These are phyloP conservation scores for Saturnispora quitensis DNA, from an alignment of 805 yeast genomes.

Conservation along the genomic window DNA sequence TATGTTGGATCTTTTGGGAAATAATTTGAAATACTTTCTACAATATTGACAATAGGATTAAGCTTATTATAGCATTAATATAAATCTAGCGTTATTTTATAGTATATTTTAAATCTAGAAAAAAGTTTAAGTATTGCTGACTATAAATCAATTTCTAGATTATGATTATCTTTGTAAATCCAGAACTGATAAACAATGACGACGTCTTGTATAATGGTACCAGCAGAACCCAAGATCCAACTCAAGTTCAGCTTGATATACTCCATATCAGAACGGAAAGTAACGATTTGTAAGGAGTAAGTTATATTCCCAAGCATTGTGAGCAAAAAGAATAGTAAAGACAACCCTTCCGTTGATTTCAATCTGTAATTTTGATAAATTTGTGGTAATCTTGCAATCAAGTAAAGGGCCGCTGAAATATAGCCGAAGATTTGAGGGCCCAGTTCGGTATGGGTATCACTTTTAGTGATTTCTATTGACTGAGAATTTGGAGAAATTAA, in stretches of 20 bases:
- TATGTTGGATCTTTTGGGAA: conserved; percentile 51
- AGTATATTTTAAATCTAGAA: not conserved
- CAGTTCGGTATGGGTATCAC: conserved; percentile 9
- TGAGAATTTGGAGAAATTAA: conserved; percentile 34
- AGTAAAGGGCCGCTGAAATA: conserved; percentile 55
- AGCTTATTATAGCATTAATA: not conserved
- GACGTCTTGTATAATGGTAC: conserved; percentile 65
- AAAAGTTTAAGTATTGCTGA: not conserved
- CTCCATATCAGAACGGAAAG: conserved; percentile 51
- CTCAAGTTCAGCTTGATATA: conserved; percentile 57
- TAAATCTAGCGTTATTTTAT: not conserved
- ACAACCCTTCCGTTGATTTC: conserved; percentile 76
- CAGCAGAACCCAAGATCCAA: conserved; percentile 73
- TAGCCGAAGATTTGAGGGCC: conserved; percentile 62
- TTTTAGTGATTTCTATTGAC: conserved; percentile 8
- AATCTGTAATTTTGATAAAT: conserved; percentile 70
- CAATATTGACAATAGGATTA: not conserved
- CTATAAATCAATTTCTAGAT: not conserved
- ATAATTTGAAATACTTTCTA: not conserved
- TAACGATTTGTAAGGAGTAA: conserved; percentile 63
- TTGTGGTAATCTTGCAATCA: conserved; percentile 75
- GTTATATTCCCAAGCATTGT: conserved; percentile 70
- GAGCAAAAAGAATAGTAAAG: conserved; percentile 68
- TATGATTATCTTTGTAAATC: conserved; percentile 32
- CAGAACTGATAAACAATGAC: conserved; percentile 62